Conservation (phyloP, 805 yeast species). For the Wickerhamiella hasegawae region DNA sequence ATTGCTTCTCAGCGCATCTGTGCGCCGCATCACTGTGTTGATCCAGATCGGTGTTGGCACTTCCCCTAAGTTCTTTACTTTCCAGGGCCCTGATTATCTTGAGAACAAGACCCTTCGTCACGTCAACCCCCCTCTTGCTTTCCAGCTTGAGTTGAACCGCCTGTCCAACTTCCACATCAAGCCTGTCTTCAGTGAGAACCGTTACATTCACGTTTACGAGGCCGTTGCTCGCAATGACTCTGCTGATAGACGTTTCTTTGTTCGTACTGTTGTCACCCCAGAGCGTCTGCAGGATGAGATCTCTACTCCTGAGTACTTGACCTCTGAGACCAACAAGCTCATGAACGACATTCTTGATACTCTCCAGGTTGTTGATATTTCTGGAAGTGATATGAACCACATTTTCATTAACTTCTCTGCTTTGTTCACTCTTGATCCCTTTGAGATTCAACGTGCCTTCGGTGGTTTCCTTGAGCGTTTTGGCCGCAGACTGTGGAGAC, state of each 20-base stretch:
- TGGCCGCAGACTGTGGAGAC: constrained; percentile 91
- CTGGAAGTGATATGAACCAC: constrained; percentile 91
- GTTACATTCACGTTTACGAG: constrained; percentile 94
- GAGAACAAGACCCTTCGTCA: constrained; percentile 95
- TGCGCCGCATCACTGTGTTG: constrained; percentile 88
- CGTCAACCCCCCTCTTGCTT: constrained; percentile 95
- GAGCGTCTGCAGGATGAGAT: constrained; percentile 89
- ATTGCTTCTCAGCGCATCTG: constrained; percentile 50
- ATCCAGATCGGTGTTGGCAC: constrained; percentile 70
- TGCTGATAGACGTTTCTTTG: constrained; percentile 87
- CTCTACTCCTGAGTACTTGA: constrained; percentile 81
- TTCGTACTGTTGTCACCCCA: constrained; percentile 93
- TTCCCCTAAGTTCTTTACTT: constrained; percentile 91
- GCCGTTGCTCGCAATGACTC: constrained; percentile 89
- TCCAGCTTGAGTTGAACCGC: constrained; percentile 89
- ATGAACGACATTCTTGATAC: constrained; percentile 94
- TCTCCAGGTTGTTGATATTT: constrained; percentile 81
- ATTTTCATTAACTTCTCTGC: constrained; percentile 95
- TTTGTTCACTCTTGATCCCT: constrained; percentile 83
- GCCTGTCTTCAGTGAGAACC: constrained; percentile 89
- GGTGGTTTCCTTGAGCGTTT: constrained; percentile 96
- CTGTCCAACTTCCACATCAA: constrained; percentile 87
- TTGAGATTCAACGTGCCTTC: constrained; percentile 93
- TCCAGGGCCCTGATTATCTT: constrained; percentile 67
- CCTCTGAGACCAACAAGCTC: constrained; percentile 89